phyloP scores from a whole-genome alignment of 1,284 basidiomycete genomes.

The Ustilago shanxiensis region DNA sequence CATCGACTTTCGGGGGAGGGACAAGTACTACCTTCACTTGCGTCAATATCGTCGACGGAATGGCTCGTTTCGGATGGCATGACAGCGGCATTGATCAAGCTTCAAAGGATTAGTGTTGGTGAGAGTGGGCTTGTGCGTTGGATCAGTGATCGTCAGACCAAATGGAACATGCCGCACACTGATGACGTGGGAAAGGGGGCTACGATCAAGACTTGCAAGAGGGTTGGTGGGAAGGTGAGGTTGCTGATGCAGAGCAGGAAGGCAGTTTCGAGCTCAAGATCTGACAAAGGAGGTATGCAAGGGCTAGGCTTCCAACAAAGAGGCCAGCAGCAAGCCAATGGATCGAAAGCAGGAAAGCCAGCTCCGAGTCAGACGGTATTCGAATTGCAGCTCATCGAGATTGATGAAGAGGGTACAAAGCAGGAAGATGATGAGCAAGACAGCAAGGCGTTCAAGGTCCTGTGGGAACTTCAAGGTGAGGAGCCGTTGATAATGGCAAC shows the following conservation, averaged over 20 bases:
- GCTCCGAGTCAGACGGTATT: constrained; percentile 25
- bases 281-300: constrained; percentile 17
- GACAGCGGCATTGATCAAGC: constrained; percentile 5
- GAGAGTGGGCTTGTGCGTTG: constrained; percentile 11
- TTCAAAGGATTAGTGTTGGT: constrained; percentile 18
- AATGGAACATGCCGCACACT: constrained; percentile 1
- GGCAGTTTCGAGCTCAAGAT: neutral
- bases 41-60: constrained; percentile 26
- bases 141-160: constrained; percentile 1
- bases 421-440: neutral
- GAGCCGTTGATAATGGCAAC: constrained; percentile 40
- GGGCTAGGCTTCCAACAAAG: constrained; percentile 26
- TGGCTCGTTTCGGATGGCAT: constrained; percentile 27
- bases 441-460: neutral
- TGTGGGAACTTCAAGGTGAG: constrained; percentile 36
- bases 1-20: constrained; percentile 18
- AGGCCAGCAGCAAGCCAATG: neutral
- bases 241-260: constrained; percentile 26
- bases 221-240: constrained; percentile 7
- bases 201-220: constrained; percentile 27
- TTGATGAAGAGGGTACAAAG: neutral
- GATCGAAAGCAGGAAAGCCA: neutral
- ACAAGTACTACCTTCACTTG: constrained; percentile 24
- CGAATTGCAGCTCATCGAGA: constrained; percentile 33
- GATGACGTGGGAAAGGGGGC: neutral